phyloP scores from a whole-genome alignment of 306 rosid species.

The Inga leiocalycina region DNA sequence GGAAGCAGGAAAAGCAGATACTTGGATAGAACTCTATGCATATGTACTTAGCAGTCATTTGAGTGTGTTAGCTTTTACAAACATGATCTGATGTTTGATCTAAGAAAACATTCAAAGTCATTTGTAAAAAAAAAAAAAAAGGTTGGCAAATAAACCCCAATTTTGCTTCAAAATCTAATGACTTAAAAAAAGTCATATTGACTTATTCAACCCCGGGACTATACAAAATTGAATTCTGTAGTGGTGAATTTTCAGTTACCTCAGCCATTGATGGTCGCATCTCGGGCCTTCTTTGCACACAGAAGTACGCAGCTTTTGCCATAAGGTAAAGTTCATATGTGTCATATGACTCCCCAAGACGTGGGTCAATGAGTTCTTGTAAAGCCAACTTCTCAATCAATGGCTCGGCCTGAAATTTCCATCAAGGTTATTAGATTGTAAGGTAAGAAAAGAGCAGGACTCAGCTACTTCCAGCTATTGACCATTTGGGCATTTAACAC shows the following conservation, averaged over 20 bases:
- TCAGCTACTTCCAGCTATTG: not conserved
- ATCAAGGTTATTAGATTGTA: not conserved
- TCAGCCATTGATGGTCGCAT: constrained; percentile 71
- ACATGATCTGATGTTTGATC: no score
- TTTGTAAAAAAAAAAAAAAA: no score
- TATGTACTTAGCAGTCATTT: not conserved
- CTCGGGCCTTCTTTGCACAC: constrained; percentile 57
- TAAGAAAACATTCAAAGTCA: no score
- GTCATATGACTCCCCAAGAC: constrained; percentile 51
- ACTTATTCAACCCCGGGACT: not conserved
- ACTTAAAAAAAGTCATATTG: not conserved
- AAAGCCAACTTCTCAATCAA: constrained; percentile 50
- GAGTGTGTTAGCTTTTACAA: no score
- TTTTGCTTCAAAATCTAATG: not conserved
- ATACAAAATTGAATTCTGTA: not conserved
- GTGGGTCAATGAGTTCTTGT: constrained; percentile 57
- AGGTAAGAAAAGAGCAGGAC: not conserved
- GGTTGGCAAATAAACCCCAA: no score
- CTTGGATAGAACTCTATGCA: not conserved
- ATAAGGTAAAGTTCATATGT: constrained; percentile 48
- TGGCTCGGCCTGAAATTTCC: constrained; percentile 55
- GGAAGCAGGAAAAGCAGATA: not conserved
- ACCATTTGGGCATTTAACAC: not conserved
- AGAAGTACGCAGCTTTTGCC: constrained; percentile 59
- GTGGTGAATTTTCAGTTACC: constrained; percentile 37